Base-by-base conservation (phyloP, 306 rosid genomes). In the Carpinus viminea region DNA sequence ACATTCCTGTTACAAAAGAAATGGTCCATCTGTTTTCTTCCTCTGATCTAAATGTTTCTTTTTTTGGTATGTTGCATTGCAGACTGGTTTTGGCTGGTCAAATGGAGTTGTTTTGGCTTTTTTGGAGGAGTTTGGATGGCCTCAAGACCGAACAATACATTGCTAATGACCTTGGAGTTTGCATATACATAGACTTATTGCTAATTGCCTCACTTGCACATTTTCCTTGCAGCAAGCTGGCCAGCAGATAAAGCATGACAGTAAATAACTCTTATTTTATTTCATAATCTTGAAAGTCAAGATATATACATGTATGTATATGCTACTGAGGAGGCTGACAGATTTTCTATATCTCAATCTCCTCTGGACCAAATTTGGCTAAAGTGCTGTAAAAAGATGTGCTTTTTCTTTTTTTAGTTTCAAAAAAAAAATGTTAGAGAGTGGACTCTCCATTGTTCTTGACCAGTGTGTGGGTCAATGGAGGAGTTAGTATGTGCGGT, bases 11-110 rank as follows among this genome's bases (percentile, higher is more conserved):
- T 65, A 16, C 71, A 65, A 34, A 38, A 21, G 70, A 65, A 36
- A 15, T 36, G 47, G 7, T 18, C 24, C 7, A 1, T 34, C 24
- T 34, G 47, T 8, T 16, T 65, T 34, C 45, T 65, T 36, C 13
- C 28, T 8, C 72, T 8, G 2, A 9, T 68, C 24, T 0, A 34
- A 65, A 65, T 65, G 24, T 8, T 10, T n/a, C 10, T 78, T 68
- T 70, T 41, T 50, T n/a, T 78, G 52, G 41, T 68, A 75, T 84
- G 45, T 70, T 81, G 78, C 76, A 81, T 77, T 84, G 86, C 88
- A 95, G 99, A 95, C 93, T 83, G 96, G 98, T 76, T 95, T 95
- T 83, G 99, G 98, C n/a, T 95, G 97, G 98, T 89, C 98, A 16
- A 95, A 92, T 79, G 98, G 98, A 72, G 94, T 95, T 69, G 95